phyloP scores from a whole-genome alignment of 805 yeast genomes.

The Spencermartinsiella europaea region DNA sequence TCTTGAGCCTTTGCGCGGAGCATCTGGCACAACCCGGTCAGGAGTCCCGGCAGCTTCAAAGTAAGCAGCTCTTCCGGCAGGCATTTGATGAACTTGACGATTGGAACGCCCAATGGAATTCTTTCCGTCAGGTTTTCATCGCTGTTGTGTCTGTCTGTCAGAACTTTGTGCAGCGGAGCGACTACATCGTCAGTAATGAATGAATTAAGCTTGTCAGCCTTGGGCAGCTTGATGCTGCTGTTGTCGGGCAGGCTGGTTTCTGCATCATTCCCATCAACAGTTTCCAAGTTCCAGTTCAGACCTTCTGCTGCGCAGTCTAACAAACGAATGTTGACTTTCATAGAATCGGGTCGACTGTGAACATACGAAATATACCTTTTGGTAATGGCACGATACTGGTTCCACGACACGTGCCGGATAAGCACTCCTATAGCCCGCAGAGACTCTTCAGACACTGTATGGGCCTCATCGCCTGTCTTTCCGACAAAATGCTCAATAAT shows the following conservation, averaged over 20 bases:
- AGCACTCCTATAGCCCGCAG: conserved; percentile 56
- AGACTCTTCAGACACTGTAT: conserved; percentile 40
- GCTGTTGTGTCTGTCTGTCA: conserved; percentile 48
- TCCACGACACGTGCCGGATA: conserved; percentile 60
- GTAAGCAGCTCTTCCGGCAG: conserved; percentile 53
- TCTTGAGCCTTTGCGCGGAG: conserved; percentile 82
- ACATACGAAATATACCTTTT: conserved; percentile 57
- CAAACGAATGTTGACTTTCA: conserved; percentile 55
- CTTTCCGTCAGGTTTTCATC: conserved; percentile 75
- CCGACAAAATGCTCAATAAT: conserved; percentile 80
- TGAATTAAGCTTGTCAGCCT: conserved; percentile 36
- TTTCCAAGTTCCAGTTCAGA: conserved; percentile 7
- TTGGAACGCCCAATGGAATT: conserved; percentile 76
- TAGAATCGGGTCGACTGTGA: conserved; percentile 40
- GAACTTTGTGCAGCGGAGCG: conserved; percentile 54
- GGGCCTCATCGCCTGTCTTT: conserved; percentile 30
- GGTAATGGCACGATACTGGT: conserved; percentile 71
- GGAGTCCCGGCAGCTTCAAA: conserved; percentile 67
- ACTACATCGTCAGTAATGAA: conserved; percentile 54
- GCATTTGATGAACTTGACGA: conserved; percentile 61
- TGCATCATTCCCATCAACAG: conserved; percentile 6
- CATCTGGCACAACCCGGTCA: conserved; percentile 85
- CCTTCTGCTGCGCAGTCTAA: conserved; percentile 25
- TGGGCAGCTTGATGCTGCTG: conserved; percentile 38
- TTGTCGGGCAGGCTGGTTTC: too few relatives aligned